These are phyloP conservation scores for Dispira simplex DNA, from an alignment of 192 early-diverging fungal species.

Conservation along the genomic window DNA sequence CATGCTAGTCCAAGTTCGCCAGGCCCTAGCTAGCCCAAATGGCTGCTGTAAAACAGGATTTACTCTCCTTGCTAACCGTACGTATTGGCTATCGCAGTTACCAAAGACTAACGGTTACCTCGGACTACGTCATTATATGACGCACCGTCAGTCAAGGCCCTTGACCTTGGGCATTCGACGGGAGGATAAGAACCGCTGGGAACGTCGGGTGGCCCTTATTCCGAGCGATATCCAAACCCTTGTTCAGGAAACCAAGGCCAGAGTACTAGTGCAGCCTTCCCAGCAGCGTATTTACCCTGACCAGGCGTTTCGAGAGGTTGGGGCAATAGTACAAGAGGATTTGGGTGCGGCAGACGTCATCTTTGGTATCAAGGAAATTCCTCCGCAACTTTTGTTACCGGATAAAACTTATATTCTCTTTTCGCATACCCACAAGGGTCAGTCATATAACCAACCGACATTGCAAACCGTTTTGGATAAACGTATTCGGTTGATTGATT, in stretches of 20 bases:
- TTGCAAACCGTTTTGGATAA: constrained; percentile 80
- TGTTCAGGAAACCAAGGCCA: constrained; percentile 68
- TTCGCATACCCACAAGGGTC: constrained; percentile 97
- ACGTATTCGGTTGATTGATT: constrained; percentile 86
- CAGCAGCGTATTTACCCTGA: constrained; percentile 85
- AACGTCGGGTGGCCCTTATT: constrained; percentile 79
- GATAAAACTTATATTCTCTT: constrained; percentile 91
- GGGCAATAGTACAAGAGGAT: constrained; percentile 75
- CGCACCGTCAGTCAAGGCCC: neutral
- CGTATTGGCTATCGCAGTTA: too few species aligned
- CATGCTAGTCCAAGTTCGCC: too few species aligned
- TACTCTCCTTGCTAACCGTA: too few species aligned
- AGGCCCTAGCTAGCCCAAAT: too few species aligned
- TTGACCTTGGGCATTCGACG: constrained; percentile 61
- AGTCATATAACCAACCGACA: constrained; percentile 84
- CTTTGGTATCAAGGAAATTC: constrained; percentile 94
- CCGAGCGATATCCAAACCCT: constrained; percentile 73
- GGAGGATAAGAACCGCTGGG: constrained; percentile 97
- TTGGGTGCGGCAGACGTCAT: constrained; percentile 81
- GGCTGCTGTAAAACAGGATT: too few species aligned
- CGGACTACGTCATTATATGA: neutral
- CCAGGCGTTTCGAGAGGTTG: constrained; percentile 65
- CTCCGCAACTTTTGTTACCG: constrained; percentile 57
- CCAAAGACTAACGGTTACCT: too few species aligned
- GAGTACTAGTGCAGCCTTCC: constrained; percentile 82